Evolutionary conservation across 2,329 filamentous ascomycete genomes (phyloP).

Genomic region (Calonectria crousiana): DNA sequence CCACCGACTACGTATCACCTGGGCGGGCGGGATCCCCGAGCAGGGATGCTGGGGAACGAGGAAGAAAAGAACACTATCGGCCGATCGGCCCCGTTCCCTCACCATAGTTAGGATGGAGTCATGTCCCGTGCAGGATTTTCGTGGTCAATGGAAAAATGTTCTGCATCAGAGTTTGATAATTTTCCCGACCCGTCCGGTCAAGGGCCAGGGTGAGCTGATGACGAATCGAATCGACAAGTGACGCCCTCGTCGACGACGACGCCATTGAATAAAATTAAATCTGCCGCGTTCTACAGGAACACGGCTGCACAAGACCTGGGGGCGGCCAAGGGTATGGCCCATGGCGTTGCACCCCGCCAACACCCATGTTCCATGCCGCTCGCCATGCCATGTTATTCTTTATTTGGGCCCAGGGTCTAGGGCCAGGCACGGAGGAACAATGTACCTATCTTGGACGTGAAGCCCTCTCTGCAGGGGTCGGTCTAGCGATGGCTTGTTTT

Average conservation of each 20-base stretch:
- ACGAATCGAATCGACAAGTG: slow-evolving; percentile 1
- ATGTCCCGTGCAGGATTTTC: background rate
- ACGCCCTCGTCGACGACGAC: slow-evolving; percentile 2
- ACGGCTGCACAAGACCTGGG: slow-evolving; percentile 8
- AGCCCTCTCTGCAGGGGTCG: background rate
- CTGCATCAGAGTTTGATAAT: background rate
- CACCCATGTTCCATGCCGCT: slow-evolving; percentile 14
- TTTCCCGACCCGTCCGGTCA: background rate
- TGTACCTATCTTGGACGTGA: background rate
- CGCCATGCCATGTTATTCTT: slow-evolving; percentile 12
- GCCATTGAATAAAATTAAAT: slow-evolving; percentile 10
- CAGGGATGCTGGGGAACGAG: slow-evolving; percentile 5
- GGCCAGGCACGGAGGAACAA: slow-evolving; percentile 12
- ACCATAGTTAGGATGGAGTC: background rate
- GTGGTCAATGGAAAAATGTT: background rate
- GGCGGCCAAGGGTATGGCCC: slow-evolving; percentile 10
- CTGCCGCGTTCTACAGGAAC: background rate
- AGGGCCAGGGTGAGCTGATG: background rate
- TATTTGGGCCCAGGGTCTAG: slow-evolving; percentile 3
- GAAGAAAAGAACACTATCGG: background rate
- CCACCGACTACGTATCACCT: background rate
- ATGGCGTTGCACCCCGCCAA: slow-evolving; percentile 5
- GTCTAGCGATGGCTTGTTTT: background rate
- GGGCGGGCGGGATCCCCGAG: slow-evolving; percentile 3
- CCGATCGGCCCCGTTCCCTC: slow-evolving; percentile 4